phyloP scores from a whole-genome alignment of 495 filamentous ascomycete species.

The Pyronema omphalodes region DNA sequence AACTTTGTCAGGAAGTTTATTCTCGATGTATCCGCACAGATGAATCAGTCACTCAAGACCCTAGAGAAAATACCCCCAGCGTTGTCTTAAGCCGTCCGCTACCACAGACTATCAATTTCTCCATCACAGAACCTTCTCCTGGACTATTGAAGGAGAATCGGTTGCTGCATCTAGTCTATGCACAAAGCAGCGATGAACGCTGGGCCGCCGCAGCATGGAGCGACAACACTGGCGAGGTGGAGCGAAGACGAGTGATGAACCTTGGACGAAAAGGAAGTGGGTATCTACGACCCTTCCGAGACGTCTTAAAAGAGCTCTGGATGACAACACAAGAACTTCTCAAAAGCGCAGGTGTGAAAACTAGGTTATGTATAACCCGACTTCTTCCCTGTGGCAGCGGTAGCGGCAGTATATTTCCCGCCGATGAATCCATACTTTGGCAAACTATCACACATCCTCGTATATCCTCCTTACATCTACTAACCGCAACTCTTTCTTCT shows the following conservation, averaged over 20 bases:
- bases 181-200: slow-evolving; percentile 57
- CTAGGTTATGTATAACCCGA: slow-evolving; percentile 64
- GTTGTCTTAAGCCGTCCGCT: slow-evolving; percentile 55
- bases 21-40: slow-evolving; percentile 54
- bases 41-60: slow-evolving; percentile 10
- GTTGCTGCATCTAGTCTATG: slow-evolving; percentile 74
- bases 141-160: slow-evolving; percentile 68
- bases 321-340: slow-evolving; percentile 62
- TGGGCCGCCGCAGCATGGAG: slow-evolving; percentile 92
- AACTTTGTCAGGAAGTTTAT: slow-evolving; percentile 67
- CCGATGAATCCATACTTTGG: slow-evolving; percentile 54
- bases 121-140: slow-evolving; percentile 46
- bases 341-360: slow-evolving; percentile 47
- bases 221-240: slow-evolving; percentile 58
- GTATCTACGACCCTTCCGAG: slow-evolving; percentile 36
- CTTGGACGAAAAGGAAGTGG: slow-evolving; percentile 44
- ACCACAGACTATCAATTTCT: slow-evolving; percentile 63
- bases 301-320: slow-evolving; percentile 70
- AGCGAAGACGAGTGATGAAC: slow-evolving; percentile 49
- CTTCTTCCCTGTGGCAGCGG: slow-evolving; percentile 27
- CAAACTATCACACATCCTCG: slow-evolving; percentile 39
- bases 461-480: slow-evolving; percentile 44
- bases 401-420: slow-evolving; percentile 34
- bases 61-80: slow-evolving; percentile 39
- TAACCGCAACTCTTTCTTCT: slow-evolving; percentile 33